A percentile compares a stretch with the other conserved stretches of the same genome.
phyloP scores from a whole-genome alignment of 164 flowering plant genomes.

The Liriodendron chinense region DNA sequence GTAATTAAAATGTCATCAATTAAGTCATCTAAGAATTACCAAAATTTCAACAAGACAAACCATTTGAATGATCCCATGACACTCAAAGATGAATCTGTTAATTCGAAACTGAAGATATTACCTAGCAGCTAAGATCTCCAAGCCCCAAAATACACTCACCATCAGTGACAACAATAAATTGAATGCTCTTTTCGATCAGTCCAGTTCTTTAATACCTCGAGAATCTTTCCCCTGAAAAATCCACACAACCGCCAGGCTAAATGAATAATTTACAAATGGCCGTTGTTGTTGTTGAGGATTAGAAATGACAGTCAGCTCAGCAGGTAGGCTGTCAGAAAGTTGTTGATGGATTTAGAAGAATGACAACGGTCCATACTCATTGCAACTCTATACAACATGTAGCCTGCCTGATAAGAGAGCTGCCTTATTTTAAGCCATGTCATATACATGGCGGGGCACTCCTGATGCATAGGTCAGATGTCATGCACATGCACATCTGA shows the following conservation, averaged over 20 bases:
- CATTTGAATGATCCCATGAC: background rate
- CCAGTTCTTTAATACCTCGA: constrained; percentile 87
- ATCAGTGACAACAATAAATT: constrained; percentile 92
- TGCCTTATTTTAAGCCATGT: no score
- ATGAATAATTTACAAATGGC: background rate
- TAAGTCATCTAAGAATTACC: background rate
- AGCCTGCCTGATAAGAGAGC: no score
- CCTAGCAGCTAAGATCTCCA: constrained; percentile 91
- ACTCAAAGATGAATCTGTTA: background rate
- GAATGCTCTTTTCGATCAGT: constrained; percentile 75
- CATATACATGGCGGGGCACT: no score
- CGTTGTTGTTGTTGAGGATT: no score
- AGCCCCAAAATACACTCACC: constrained; percentile 85
- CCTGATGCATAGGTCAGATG: no score
- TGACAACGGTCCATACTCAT: no score
- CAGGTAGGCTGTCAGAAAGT: no score
- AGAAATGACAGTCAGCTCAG: no score
- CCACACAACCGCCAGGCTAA: background rate
- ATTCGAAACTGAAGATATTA: constrained; percentile 6
- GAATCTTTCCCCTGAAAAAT: constrained; percentile 69
- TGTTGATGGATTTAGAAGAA: no score
- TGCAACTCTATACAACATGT: no score
- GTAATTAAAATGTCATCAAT: background rate
- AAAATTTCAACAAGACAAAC: background rate
- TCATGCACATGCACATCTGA: no score